Percentiles rank a stretch among this genome's conserved stretches.
Conservation (phyloP, 352 stramenopile species). For the Pythium brassicae region DNA sequence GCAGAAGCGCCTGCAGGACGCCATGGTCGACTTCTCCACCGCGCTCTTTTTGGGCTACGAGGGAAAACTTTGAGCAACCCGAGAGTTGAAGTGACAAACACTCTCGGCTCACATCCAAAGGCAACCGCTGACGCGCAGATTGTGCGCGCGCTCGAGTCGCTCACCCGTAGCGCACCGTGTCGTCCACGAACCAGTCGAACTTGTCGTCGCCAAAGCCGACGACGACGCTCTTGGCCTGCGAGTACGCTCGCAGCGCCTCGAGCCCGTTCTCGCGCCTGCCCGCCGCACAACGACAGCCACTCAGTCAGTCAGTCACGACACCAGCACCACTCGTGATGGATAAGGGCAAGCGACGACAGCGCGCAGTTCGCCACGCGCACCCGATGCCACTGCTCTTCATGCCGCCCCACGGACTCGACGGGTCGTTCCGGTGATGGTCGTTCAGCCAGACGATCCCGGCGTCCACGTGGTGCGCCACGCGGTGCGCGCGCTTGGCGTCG, state of each 20-base stretch:
- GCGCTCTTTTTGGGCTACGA: constrained; percentile 69
- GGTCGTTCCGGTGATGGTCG: constrained; percentile 62
- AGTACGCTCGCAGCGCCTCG: constrained; percentile 65
- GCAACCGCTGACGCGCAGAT: background rate
- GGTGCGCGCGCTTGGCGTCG: constrained; percentile 73
- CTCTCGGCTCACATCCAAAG: background rate
- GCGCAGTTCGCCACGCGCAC: constrained; percentile 13
- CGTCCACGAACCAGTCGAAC: constrained; percentile 78
- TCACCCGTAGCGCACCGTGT: constrained; percentile 57
- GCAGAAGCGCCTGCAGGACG: constrained; percentile 71
- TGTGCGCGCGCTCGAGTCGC: too few species aligned
- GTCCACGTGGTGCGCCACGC: constrained; percentile 79
- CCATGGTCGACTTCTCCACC: constrained; percentile 78
- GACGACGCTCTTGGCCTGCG: constrained; percentile 73
- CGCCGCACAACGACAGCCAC: background rate
- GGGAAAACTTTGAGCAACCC: constrained; percentile 47
- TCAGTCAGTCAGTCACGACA: background rate
- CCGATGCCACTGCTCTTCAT: constrained; percentile 70
- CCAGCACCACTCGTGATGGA: background rate
- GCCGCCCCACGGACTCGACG: constrained; percentile 62
- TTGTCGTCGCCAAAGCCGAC: constrained; percentile 50
- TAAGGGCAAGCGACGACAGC: background rate
- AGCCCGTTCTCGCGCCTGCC: constrained; percentile 82
- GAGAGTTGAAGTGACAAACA: background rate
- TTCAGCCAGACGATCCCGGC: constrained; percentile 91